These are phyloP conservation scores for Nasturtium officinale DNA, from an alignment of 345 rosid species.

Conservation along the genomic window DNA sequence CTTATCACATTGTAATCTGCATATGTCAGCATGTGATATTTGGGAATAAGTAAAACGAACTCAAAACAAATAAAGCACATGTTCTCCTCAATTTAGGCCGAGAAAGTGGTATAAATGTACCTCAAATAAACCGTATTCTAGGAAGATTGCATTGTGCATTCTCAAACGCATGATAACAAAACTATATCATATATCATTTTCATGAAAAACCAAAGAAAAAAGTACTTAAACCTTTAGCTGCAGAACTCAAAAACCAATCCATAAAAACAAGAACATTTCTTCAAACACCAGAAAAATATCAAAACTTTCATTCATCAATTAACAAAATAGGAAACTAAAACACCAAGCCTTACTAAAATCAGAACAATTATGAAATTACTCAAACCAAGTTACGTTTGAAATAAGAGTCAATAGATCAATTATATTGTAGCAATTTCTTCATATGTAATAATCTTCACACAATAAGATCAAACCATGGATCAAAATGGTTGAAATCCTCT, in stretches of 20 bases:
- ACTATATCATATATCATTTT: neutral
- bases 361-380: neutral
- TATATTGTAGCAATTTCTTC: too few species aligned
- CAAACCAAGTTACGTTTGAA: conserved; percentile 13
- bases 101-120: neutral
- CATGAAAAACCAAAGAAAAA: neutral
- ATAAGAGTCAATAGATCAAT: too few species aligned
- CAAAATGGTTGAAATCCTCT: too few species aligned
- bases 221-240: neutral
- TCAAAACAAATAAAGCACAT: conserved; percentile 17
- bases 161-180: conserved; percentile 19
- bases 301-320: conserved; percentile 6
- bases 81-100: neutral
- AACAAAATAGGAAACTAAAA: too few species aligned
- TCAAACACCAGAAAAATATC: conserved; percentile 1
- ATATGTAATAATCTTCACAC: too few species aligned
- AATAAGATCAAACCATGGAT: too few species aligned
- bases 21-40: neutral
- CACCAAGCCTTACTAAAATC: conserved; percentile 4
- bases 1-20: conserved; percentile 2
- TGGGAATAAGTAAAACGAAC: neutral
- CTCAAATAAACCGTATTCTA: conserved; percentile 2
- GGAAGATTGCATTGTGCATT: conserved; percentile 31
- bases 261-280: conserved; percentile 13
- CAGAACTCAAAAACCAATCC: neutral